Percentiles rank a stretch among this genome's conserved stretches.
Conservation (phyloP, 257 asterid species). For the Mentha longifolia region DNA sequence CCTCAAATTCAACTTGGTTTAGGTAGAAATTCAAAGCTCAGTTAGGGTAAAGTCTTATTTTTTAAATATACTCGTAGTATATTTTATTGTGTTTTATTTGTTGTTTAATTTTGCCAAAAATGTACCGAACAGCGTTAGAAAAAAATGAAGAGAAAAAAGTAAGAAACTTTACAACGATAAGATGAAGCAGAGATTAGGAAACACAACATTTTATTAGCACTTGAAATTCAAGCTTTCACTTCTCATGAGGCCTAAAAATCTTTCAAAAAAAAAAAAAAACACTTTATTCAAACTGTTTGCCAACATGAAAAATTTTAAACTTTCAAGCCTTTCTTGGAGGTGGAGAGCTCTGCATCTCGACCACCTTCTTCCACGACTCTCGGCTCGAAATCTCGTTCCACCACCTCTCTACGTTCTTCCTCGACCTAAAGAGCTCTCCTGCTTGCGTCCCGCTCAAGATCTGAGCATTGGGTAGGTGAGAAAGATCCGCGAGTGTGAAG, state of each 20-base stretch:
- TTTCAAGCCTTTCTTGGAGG: conserved; percentile 44
- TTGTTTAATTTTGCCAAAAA: too few species aligned
- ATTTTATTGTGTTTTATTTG: too few species aligned
- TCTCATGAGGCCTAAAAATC: background rate
- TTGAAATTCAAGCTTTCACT: background rate
- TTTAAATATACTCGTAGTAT: too few species aligned
- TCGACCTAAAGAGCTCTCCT: conserved; percentile 55
- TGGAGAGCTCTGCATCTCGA: conserved; percentile 63
- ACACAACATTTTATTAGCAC: background rate
- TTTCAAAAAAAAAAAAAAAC: background rate
- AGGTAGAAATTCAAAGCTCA: background rate
- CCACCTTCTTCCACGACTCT: conserved; percentile 81
- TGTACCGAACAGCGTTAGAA: background rate
- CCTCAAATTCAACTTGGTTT: background rate
- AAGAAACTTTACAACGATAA: background rate
- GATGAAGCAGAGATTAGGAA: background rate
- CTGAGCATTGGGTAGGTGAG: conserved; percentile 72
- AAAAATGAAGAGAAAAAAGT: too few species aligned
- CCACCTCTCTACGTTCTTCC: conserved; percentile 85
- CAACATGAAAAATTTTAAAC: background rate
- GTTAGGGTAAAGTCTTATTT: too few species aligned
- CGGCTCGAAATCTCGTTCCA: conserved; percentile 74
- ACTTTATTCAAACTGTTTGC: background rate
- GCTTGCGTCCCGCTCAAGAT: conserved; percentile 48
- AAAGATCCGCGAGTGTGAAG: conserved; percentile 81